Evolutionary conservation across 768 basidiomycete species (phyloP).

Genomic region (Cubamyces sp.): DNA sequence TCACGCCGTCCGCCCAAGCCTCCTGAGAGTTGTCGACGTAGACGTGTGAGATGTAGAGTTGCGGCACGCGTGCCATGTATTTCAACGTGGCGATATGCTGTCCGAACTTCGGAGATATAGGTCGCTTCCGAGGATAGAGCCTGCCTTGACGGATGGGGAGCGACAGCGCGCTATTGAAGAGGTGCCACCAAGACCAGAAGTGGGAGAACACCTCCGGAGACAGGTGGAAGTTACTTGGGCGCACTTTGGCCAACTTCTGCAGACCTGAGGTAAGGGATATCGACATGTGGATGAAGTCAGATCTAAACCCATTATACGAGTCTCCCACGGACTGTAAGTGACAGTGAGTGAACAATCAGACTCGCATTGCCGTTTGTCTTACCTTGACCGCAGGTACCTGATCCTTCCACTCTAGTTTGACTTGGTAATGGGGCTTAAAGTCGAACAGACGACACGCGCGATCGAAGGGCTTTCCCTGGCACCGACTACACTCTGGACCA

Average conservation of each 20-base stretch:
- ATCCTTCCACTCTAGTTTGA: constrained; percentile 61
- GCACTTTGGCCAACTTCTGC: constrained; percentile 34
- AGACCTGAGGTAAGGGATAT: constrained; percentile 79
- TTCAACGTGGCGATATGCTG: constrained; percentile 90
- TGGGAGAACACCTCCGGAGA: constrained; percentile 84
- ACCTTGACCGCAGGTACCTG: constrained; percentile 52
- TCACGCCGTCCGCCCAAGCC: constrained; percentile 80
- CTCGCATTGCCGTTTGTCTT: constrained; percentile 17
- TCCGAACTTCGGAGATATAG: constrained; percentile 84
- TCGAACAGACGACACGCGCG: constrained; percentile 80
- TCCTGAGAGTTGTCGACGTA: constrained; percentile 83
- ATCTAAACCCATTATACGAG: constrained; percentile 87
- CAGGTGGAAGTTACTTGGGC: constrained; percentile 75
- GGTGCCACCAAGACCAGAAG: constrained; percentile 91
- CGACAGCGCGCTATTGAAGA: constrained; percentile 79
- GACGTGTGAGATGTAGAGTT: constrained; percentile 82
- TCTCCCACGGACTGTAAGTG: constrained; percentile 54
- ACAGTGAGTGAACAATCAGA: background rate
- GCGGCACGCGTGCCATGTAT: constrained; percentile 79
- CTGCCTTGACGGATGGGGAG: constrained; percentile 89
- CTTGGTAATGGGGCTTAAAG: constrained; percentile 80
- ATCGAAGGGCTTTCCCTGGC: constrained; percentile 65
- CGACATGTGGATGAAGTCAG: constrained; percentile 92
- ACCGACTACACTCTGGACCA: constrained; percentile 63
- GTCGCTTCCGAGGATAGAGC: constrained; percentile 68